Evolutionary conservation across 768 basidiomycete species (phyloP).

Genomic region (Hortiboletus campestris): DNA sequence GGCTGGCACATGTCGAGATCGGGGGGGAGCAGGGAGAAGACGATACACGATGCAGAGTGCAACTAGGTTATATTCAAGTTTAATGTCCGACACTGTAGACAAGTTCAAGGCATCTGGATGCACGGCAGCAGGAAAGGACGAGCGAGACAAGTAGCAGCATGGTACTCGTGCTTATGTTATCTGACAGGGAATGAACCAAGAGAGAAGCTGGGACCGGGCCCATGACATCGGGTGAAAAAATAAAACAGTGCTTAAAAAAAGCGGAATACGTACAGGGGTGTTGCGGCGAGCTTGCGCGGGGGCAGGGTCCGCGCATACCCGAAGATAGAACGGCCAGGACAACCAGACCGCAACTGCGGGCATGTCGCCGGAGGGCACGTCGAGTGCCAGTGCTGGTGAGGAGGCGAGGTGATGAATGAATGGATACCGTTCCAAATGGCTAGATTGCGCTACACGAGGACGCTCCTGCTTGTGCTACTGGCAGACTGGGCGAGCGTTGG

Average conservation of each 20-base stretch:
- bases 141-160: too few species aligned
- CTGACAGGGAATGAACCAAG: conserved; percentile 6
- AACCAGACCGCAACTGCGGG: background rate
- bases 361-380: conserved; percentile 5
- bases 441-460: conserved; percentile 3
- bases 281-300: too few species aligned
- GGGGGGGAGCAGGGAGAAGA: background rate
- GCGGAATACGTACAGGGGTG: background rate
- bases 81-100: conserved; percentile 22
- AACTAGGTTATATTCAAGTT: conserved; percentile 7
- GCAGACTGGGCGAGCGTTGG: background rate
- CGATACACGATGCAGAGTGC: conserved; percentile 11
- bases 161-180: background rate
- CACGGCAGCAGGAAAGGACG: background rate
- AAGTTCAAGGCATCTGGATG: background rate
- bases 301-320: background rate
- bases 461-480: background rate
- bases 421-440: background rate
- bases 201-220: conserved; percentile 8
- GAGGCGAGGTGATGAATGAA: background rate
- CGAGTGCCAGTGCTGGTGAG: background rate
- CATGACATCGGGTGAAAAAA: background rate
- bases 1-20: conserved; percentile 15
- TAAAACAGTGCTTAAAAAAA: background rate
- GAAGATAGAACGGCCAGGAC: conserved; percentile 3